These are phyloP conservation scores for Auxenochlorella protothecoides DNA, from an alignment of 139 green algal genomes.

Conservation along the genomic window DNA sequence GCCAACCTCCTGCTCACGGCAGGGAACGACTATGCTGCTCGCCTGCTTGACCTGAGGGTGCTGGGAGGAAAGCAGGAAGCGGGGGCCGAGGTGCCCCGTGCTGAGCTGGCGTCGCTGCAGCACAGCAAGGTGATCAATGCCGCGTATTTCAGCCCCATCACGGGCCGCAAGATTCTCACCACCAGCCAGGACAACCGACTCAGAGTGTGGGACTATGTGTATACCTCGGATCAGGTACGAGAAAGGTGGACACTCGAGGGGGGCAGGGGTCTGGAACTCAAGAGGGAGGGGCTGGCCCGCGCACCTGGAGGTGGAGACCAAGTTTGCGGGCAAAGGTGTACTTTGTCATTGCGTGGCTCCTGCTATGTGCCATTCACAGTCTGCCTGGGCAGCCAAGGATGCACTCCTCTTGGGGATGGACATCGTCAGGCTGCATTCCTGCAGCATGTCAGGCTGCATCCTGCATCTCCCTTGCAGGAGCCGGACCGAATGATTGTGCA, in stretches of 20 bases:
- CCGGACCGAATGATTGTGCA: constrained; percentile 73
- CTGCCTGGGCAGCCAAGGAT: background rate
- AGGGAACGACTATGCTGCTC: constrained; percentile 67
- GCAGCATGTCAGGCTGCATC: too few species aligned
- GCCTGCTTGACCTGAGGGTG: constrained; percentile 55
- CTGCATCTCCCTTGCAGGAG: background rate
- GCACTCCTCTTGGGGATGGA: background rate
- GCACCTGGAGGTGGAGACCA: background rate
- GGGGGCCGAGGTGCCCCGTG: constrained; percentile 1
- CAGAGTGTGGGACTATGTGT: constrained; percentile 66
- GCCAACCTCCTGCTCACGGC: constrained; percentile 57
- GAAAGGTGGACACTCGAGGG: too few species aligned
- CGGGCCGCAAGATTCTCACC: constrained; percentile 67
- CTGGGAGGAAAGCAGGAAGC: constrained; percentile 11
- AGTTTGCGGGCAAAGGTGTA: background rate
- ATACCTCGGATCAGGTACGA: constrained; percentile 4
- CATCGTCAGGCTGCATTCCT: too few species aligned
- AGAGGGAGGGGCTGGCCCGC: too few species aligned
- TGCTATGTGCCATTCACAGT: too few species aligned
- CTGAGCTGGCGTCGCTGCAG: constrained; percentile 22
- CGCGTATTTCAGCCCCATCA: constrained; percentile 69
- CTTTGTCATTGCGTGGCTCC: too few species aligned
- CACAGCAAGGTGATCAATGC: constrained; percentile 69
- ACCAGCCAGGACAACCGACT: constrained; percentile 87
- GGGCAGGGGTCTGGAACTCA: too few species aligned